phyloP scores from a whole-genome alignment of 2,329 filamentous ascomycete genomes.

The Neurospora sp. region DNA sequence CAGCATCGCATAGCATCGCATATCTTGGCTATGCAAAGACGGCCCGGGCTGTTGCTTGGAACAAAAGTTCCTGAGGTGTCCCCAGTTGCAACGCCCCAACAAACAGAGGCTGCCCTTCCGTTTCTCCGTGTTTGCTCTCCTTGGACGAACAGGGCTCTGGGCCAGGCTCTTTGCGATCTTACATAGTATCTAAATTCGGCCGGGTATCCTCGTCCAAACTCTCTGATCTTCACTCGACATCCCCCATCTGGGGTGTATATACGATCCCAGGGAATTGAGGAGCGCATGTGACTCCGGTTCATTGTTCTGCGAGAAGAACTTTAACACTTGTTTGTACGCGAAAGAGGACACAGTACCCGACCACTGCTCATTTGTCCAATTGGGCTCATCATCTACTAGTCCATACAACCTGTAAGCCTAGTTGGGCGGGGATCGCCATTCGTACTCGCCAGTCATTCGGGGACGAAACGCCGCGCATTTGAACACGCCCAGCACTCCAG shows the following conservation, averaged over 20 bases:
- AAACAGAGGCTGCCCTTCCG: background rate
- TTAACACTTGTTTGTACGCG: background rate
- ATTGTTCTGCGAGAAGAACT: background rate
- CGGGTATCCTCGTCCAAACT: background rate
- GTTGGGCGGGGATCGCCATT: background rate
- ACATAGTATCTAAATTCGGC: background rate
- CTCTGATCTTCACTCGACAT: background rate
- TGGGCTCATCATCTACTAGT: background rate
- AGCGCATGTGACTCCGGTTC: background rate
- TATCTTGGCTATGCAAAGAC: background rate
- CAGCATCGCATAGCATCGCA: background rate
- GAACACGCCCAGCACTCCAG: background rate
- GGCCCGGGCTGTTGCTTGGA: background rate
- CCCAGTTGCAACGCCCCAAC: background rate
- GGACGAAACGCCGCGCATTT: background rate
- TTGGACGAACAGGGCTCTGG: background rate
- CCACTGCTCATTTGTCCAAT: background rate
- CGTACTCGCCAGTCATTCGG: background rate
- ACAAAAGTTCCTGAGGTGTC: background rate
- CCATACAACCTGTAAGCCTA: background rate
- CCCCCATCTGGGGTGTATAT: background rate
- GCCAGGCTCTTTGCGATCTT: background rate
- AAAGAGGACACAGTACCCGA: background rate
- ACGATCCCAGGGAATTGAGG: background rate
- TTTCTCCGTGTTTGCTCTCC: background rate